Conservation (phyloP, 2,329 filamentous ascomycete genomes). For the Aspergillus sp. region DNA sequence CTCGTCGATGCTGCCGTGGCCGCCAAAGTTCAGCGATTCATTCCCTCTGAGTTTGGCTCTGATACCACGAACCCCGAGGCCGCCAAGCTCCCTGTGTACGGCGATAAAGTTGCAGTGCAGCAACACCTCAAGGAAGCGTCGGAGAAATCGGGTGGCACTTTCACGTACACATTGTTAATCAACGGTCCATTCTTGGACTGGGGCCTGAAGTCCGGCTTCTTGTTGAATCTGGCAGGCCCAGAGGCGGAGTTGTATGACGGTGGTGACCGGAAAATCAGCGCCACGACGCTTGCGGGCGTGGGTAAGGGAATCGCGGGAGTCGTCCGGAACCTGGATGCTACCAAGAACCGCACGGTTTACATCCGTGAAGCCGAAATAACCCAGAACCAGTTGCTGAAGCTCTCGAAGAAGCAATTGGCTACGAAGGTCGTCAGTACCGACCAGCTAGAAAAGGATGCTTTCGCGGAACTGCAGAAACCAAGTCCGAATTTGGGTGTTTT, state of each 20-base stretch:
- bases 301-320: constrained; percentile 52
- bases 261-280: constrained; percentile 50
- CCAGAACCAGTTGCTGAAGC: background rate
- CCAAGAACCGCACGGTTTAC: constrained; percentile 51
- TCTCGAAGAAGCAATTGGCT: constrained; percentile 1
- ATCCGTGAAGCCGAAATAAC: constrained; percentile 1
- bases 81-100: constrained; percentile 30
- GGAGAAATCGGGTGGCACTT: constrained; percentile 11
- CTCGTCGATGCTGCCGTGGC: constrained; percentile 13
- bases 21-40: constrained; percentile 10
- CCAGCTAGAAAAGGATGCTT: background rate
- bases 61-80: constrained; percentile 27
- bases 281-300: constrained; percentile 50
- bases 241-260: constrained; percentile 48
- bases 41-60: constrained; percentile 38
- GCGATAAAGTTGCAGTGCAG: constrained; percentile 30
- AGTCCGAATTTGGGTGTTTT: background rate
- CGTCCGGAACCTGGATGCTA: constrained; percentile 51
- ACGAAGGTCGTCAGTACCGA: background rate
- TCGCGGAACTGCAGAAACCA: constrained; percentile 1
- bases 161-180: constrained; percentile 34
- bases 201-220: constrained; percentile 39
- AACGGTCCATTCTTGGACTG: constrained; percentile 38
- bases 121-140: constrained; percentile 25
- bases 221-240: constrained; percentile 42